Evolutionary conservation across 2,329 filamentous ascomycete genomes (phyloP).

Genomic region (Aureobasidium leucospermi): DNA sequence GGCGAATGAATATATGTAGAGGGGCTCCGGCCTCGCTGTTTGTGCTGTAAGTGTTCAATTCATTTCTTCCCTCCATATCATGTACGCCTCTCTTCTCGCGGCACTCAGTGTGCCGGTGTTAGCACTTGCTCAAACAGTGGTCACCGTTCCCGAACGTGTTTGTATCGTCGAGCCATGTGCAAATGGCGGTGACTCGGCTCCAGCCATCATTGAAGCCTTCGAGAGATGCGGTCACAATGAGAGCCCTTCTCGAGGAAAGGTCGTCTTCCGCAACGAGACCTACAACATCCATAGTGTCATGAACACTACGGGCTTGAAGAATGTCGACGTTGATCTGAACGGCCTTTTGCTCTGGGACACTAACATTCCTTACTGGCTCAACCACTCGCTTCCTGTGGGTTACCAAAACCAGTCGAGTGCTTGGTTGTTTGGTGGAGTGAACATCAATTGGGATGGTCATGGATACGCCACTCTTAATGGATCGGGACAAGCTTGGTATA

Average conservation of each 20-base stretch:
- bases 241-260: slow-evolving; percentile 31
- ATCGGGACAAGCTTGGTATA: slow-evolving; percentile 55
- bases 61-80: neutral
- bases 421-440: slow-evolving; percentile 49
- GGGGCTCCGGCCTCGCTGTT: neutral
- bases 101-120: slow-evolving; percentile 1
- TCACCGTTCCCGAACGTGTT: slow-evolving; percentile 6
- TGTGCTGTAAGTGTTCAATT: neutral
- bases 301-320: slow-evolving; percentile 41
- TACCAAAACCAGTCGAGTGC: slow-evolving; percentile 51
- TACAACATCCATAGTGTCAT: slow-evolving; percentile 46
- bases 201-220: slow-evolving; percentile 46
- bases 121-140: neutral
- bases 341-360: slow-evolving; percentile 40
- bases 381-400: slow-evolving; percentile 43
- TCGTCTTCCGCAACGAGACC: slow-evolving; percentile 44
- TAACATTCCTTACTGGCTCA: slow-evolving; percentile 46
- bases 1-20: neutral
- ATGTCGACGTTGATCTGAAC: slow-evolving; percentile 42
- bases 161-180: slow-evolving; percentile 14
- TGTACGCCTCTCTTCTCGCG: slow-evolving; percentile 6
- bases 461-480: slow-evolving; percentile 50
- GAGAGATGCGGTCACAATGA: slow-evolving; percentile 40
- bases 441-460: slow-evolving; percentile 43
- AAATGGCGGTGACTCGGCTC: slow-evolving; percentile 25